Base-by-base conservation (phyloP, 2,329 filamentous ascomycete species). In the Hypomyces rosellus region DNA sequence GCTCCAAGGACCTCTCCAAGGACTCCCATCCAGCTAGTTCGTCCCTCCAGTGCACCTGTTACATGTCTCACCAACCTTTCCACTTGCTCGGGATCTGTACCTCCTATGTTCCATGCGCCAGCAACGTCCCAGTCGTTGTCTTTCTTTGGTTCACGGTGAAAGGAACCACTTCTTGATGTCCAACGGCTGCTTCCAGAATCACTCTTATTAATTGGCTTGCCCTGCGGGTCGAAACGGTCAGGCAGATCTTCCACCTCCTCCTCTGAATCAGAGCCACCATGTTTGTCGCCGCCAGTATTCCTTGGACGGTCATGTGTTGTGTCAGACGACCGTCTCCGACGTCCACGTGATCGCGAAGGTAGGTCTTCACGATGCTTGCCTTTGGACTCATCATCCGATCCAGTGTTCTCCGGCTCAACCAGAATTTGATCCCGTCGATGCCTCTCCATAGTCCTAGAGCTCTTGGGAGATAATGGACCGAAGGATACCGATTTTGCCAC, bases 391-490 rank as follows among this genome's bases (percentile, higher is more conserved):
- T 54, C 52, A 3, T 48, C 50, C 37, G 58, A 15, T 45, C 61
- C 49, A 15, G 37, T 34, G 20, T 14, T 45, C 18, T 59, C 58
- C 39, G 50, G 55, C 14, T 55, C 54, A 18, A 56, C 58, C n/a
- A 61, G 52, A 20, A 59, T 62, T 16, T 72, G 67, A 12, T 67
- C 62, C 34, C 60, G 60, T 37, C 61, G 69, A 52, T 75, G 74
- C 22, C 66, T 61, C 16, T 66, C 63, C 58, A 77, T 70, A 0
- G 74, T 76, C 49, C 63, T 68, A 0, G 71, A 71, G 14, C 74
- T 77, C 47, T 73, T 70, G 1, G 76, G 76, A 3, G 75, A 78
- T 38, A 79, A 59, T 0, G 76, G 75, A 2, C 71, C 68, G 49
- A 77, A 79, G 2, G 64, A 57, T 1, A 78, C 74, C 1, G 71